phyloP scores from a whole-genome alignment of 2,329 filamentous ascomycete genomes.

The Pseudopithomyces chartarum region DNA sequence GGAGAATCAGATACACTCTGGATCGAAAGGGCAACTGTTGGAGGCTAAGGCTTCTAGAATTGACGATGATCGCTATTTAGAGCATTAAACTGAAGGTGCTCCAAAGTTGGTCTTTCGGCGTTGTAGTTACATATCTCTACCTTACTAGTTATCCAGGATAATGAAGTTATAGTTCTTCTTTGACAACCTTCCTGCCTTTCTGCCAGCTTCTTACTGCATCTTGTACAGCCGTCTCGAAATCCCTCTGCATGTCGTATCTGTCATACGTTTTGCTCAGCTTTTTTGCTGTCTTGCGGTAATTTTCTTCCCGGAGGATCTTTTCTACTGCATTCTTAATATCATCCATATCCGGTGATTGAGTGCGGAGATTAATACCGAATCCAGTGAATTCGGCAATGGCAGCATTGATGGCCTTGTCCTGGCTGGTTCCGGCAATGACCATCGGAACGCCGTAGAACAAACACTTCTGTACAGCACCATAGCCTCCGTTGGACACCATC shows the following conservation, averaged over 20 bases:
- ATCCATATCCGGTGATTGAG: constrained; percentile 32
- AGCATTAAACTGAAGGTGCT: too few relatives aligned
- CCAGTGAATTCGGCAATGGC: constrained; percentile 51
- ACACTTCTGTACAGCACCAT: constrained; percentile 54
- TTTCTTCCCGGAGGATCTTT: constrained; percentile 16
- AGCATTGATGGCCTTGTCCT: constrained; percentile 49
- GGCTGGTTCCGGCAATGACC: constrained; percentile 51
- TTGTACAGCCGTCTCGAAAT: constrained; percentile 25
- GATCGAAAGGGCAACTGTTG: too few relatives aligned
- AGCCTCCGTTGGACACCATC: constrained; percentile 57
- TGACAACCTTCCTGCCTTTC: background rate
- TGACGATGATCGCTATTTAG: too few relatives aligned
- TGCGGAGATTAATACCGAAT: constrained; percentile 52
- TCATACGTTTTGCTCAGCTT: constrained; percentile 24
- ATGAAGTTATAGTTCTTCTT: background rate
- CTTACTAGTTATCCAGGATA: too few relatives aligned
- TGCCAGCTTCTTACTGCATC: constrained; percentile 17
- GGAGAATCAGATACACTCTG: too few relatives aligned
- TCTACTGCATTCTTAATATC: constrained; percentile 20
- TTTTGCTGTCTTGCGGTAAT: constrained; percentile 22
- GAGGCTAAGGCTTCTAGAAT: too few relatives aligned
- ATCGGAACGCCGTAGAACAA: constrained; percentile 55
- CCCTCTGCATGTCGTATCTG: constrained; percentile 21
- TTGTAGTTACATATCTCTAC: too few relatives aligned
- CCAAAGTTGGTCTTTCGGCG: too few relatives aligned